Percentiles rank a stretch among this genome's conserved stretches.
These are phyloP conservation scores for Castanopsis chinensis DNA, from an alignment of 306 rosid genomes.

Conservation along the genomic window DNA sequence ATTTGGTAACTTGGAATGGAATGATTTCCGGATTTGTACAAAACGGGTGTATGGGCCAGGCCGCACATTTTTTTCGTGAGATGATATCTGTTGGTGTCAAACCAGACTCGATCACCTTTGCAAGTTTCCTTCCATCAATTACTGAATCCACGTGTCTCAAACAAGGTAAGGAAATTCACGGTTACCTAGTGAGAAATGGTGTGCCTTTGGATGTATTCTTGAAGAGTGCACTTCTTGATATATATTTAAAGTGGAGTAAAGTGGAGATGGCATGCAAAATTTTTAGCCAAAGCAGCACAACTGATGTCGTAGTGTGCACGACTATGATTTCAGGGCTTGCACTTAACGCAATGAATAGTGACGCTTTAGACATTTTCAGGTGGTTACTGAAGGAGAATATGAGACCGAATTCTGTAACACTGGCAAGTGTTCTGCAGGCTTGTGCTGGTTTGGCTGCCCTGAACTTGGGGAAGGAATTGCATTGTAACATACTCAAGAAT, in stretches of 20 bases:
- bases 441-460: conserved; percentile 63
- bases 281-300: conserved; percentile 40
- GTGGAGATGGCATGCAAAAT: conserved; percentile 51
- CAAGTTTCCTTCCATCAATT: conserved; percentile 72
- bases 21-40: conserved; percentile 69
- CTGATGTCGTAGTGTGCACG: conserved; percentile 67
- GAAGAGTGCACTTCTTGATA: conserved; percentile 67
- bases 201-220: conserved; percentile 59
- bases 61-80: conserved; percentile 42
- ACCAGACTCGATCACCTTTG: conserved; percentile 63
- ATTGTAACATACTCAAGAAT: conserved; percentile 51
- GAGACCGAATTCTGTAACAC: conserved; percentile 57
- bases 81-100: conserved; percentile 59
- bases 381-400: conserved; percentile 57
- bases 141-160: conserved; percentile 43
- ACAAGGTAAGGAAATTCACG: conserved; percentile 61
- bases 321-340: conserved; percentile 74
- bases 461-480: conserved; percentile 73
- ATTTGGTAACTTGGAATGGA: conserved; percentile 74
- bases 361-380: conserved; percentile 60
- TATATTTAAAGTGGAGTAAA: conserved; percentile 55
- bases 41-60: conserved; percentile 54
- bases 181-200: conserved; percentile 51
- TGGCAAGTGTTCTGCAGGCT: conserved; percentile 75
- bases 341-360: conserved; percentile 52